Percentiles rank a stretch among this genome's conserved stretches.
Conservation (phyloP, 352 stramenopile species). For the Pythium dissotocum region DNA sequence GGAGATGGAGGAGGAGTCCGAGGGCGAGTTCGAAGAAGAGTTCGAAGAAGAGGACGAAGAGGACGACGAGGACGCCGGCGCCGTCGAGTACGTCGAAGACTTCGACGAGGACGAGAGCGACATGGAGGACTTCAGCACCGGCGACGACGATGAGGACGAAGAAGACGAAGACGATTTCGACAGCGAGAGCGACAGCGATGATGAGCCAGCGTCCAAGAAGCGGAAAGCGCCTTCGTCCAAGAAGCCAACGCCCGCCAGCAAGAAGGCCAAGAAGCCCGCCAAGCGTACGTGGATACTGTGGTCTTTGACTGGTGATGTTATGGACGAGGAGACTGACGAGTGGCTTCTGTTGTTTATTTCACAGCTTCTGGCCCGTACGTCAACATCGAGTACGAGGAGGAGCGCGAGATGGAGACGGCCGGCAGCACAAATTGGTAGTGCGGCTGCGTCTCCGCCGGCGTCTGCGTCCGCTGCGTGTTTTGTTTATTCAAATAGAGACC, state of each 20-base stretch:
- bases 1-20: slow-evolving; percentile 92
- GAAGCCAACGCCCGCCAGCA: slow-evolving; percentile 22
- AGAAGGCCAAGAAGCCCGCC: slow-evolving; percentile 68
- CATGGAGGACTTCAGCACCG: slow-evolving; percentile 80
- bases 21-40: slow-evolving; percentile 71
- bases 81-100: slow-evolving; percentile 86
- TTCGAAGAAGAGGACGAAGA: slow-evolving; percentile 63
- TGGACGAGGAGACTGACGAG: slow-evolving; percentile 3
- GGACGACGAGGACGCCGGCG: slow-evolving; percentile 53
- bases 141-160: slow-evolving; percentile 65
- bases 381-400: slow-evolving; percentile 88
- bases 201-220: slow-evolving; percentile 47
- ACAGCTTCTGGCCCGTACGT: slow-evolving; percentile 66
- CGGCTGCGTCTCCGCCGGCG: not conserved
- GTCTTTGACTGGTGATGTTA: not conserved
- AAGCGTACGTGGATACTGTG: slow-evolving; percentile 41
- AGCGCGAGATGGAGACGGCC: slow-evolving; percentile 57
- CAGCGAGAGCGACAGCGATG: slow-evolving; percentile 50
- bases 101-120: slow-evolving; percentile 94
- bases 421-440: slow-evolving; percentile 55
- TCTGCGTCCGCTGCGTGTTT: not conserved
- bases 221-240: slow-evolving; percentile 49
- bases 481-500: slow-evolving; percentile 26
- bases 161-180: slow-evolving; percentile 38
- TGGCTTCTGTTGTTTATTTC: slow-evolving; percentile 9